phyloP scores from a whole-genome alignment of 2,329 filamentous ascomycete species.

The Colletotrichum sp. region DNA sequence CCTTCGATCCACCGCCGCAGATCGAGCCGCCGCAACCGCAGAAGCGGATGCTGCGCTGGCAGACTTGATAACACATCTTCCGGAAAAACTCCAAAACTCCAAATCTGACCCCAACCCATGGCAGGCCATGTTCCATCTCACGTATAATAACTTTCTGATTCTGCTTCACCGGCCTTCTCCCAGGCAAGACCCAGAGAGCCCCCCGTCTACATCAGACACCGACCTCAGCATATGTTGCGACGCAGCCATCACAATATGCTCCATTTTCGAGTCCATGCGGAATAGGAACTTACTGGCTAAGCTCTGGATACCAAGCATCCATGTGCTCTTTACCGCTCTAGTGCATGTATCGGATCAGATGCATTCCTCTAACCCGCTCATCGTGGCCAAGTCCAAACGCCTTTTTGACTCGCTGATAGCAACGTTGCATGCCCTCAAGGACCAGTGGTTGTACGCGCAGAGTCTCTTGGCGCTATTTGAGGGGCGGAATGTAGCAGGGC shows the following conservation, averaged over 20 bases:
- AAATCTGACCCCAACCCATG: constrained; percentile 27
- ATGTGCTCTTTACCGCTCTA: constrained; percentile 35
- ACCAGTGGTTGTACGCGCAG: constrained; percentile 35
- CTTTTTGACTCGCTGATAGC: constrained; percentile 32
- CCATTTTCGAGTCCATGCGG: constrained; percentile 33
- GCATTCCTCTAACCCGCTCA: constrained; percentile 32
- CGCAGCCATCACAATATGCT: constrained; percentile 29
- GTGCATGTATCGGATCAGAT: constrained; percentile 32
- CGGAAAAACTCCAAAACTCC: constrained; percentile 28
- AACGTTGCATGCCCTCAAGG: constrained; percentile 29
- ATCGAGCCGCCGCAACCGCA: constrained; percentile 29
- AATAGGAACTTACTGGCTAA: constrained; percentile 24
- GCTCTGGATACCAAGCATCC: constrained; percentile 33
- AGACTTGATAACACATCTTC: constrained; percentile 31
- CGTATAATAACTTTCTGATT: constrained; percentile 39
- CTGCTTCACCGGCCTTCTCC: constrained; percentile 36
- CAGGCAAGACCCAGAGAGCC: not conserved
- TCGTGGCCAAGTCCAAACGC: constrained; percentile 32
- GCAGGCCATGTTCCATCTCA: constrained; percentile 37
- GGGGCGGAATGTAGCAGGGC: not conserved
- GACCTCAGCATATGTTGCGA: constrained; percentile 36
- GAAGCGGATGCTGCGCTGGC: constrained; percentile 36
- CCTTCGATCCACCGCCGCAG: constrained; percentile 19
- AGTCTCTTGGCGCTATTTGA: constrained; percentile 35
- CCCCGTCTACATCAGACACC: constrained; percentile 19